Base-by-base conservation (phyloP, 192 early-diverging fungal species). In the Coemansia sp. region DNA sequence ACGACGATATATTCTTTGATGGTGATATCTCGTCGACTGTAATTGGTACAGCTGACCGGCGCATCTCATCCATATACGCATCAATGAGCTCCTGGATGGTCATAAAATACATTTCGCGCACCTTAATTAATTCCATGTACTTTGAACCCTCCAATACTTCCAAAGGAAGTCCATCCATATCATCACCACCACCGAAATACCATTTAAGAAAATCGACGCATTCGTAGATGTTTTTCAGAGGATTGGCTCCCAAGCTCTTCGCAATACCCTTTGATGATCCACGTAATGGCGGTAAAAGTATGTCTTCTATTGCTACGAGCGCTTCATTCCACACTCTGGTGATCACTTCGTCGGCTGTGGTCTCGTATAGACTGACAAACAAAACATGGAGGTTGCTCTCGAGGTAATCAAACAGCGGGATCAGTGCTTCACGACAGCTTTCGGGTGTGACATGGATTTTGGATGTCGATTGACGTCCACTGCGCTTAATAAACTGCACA, bases 241-340 rank as follows among this genome's bases (percentile, higher is more conserved):
- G 85, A 19, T 71, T 66, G 32, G 83, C 80, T 19, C 80, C 81
- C 34, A 91, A 63, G n/a, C 80, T 69, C 46, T 84, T 86, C 43
- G 59, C 64, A 48, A 72, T 29, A 68, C 79, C 25, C 78, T 86
- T 47, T 65, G 65, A 37, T 56, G 67, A 14, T 53, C 86, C 34
- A 61, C 44, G 84, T n/a, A 86, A 67, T 1, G 88, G 88, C 2
- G 89, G 89, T 45, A 89, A 58, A 20, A 91, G 50, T 0, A 89
- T 64, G 28, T 80, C 79, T 53, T 91, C 87, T 25, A 91, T 65
- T 2, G 81, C 65, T 9, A 77, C 52, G 17, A 88, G 60, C 10
- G 85, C 84, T 41, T 89, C 87, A 46, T 77, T 77, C 89, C 89
- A 91, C 18, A 87, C 80, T 39, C 75, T 80, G 24, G 72, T 52